phyloP scores from a whole-genome alignment of 2,329 filamentous ascomycete genomes.

The Pestalotiopsis fici region DNA sequence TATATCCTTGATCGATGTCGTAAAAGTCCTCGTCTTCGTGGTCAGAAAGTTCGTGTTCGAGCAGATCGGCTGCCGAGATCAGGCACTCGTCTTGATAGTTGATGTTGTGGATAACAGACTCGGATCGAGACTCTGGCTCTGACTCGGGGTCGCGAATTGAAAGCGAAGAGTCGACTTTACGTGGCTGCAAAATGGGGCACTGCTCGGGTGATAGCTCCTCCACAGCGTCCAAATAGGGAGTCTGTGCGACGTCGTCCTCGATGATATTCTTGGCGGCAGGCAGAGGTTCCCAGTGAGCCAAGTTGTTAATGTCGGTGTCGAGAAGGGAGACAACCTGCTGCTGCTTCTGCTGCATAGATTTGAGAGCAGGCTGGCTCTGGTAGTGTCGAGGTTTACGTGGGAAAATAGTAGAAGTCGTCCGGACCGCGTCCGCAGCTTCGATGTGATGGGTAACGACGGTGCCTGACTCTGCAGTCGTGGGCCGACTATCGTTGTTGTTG shows the following conservation, averaged over 20 bases:
- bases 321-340: constrained; percentile 25
- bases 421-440: neutral
- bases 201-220: constrained; percentile 36
- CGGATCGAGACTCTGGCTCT: constrained; percentile 3
- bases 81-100: neutral
- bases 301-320: constrained; percentile 12
- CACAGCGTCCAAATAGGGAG: constrained; percentile 45
- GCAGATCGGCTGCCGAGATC: constrained; percentile 37
- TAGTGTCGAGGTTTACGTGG: constrained; percentile 40
- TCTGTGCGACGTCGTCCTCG: constrained; percentile 39
- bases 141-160: constrained; percentile 12
- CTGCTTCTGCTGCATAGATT: constrained; percentile 41
- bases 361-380: constrained; percentile 56
- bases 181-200: constrained; percentile 12
- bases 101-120: neutral
- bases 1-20: constrained; percentile 67
- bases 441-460: neutral
- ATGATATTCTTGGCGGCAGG: constrained; percentile 7
- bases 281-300: constrained; percentile 2
- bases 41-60: constrained; percentile 41
- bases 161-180: constrained; percentile 7
- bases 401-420: neutral
- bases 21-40: constrained; percentile 69
- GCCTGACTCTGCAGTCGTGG: neutral
- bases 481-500: constrained; percentile 7